These are phyloP conservation scores for Globisporangium megalacanthum DNA, from an alignment of 352 stramenopile species.

Conservation along the genomic window DNA sequence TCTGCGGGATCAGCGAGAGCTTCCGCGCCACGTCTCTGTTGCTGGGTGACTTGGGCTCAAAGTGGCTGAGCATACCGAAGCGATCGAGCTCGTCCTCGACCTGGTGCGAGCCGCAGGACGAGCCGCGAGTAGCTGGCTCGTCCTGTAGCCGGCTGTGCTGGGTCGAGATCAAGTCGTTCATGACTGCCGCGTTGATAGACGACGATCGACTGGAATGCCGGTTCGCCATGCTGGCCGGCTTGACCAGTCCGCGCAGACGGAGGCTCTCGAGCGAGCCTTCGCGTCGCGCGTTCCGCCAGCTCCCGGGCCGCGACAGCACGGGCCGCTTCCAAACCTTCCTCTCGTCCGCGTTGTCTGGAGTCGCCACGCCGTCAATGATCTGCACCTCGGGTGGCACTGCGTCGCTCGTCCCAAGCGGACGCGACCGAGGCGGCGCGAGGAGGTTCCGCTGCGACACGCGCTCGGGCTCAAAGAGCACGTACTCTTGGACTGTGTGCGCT, in stretches of 20 bases:
- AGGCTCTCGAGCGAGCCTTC: conserved; percentile 32
- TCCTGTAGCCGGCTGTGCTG: conserved; percentile 18
- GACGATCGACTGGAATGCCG: conserved; percentile 26
- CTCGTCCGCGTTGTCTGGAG: conserved; percentile 24
- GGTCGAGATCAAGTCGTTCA: conserved; percentile 19
- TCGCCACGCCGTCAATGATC: conserved; percentile 18
- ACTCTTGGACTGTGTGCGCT: conserved; percentile 9
- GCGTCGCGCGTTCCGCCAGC: conserved; percentile 43
- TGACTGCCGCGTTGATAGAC: conserved; percentile 20
- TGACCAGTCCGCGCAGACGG: conserved; percentile 27
- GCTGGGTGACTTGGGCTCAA: neutral
- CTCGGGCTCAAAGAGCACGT: conserved; percentile 51
- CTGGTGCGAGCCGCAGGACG: neutral
- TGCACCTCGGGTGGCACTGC: neutral
- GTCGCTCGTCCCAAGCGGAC: neutral
- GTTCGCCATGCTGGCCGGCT: conserved; percentile 5
- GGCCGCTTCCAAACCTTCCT: conserved; percentile 30
- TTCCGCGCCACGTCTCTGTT: conserved; percentile 4
- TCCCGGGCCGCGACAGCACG: conserved; percentile 27
- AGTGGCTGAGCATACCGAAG: neutral
- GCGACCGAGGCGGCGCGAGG: conserved; percentile 14
- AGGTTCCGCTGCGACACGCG: conserved; percentile 61
- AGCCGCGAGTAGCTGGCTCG: conserved; percentile 16
- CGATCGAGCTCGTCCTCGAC: conserved; percentile 5
- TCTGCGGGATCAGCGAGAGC: conserved; percentile 14